A percentile compares a stretch with the other conserved stretches of the same genome.
Conservation (phyloP, 139 green algal species). For the Chlamydomonas schloesseri region DNA sequence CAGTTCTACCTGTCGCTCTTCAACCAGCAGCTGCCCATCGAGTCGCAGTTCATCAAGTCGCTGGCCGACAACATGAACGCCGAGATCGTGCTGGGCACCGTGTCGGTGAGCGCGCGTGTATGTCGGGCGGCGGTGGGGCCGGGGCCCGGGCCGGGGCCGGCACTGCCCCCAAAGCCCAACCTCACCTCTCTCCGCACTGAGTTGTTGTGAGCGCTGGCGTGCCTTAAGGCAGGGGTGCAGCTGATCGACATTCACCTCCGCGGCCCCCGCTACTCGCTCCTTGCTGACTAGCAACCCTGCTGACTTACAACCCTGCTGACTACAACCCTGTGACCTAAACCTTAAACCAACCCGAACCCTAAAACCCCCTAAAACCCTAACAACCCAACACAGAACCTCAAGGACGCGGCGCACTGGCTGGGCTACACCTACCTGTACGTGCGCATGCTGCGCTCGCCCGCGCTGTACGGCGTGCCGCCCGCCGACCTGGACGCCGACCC, state of each 20-base stretch:
- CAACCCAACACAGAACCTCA: conserved; percentile 69
- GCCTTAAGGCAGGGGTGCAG: too few species aligned
- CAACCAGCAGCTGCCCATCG: conserved; percentile 98
- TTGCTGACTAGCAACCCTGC: too few species aligned
- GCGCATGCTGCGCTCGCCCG: conserved; percentile 94
- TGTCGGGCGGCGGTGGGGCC: neutral
- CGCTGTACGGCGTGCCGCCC: conserved; percentile 91
- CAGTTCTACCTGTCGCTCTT: conserved; percentile 99
- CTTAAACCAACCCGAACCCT: too few species aligned
- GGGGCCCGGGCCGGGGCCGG: too few species aligned
- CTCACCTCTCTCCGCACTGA: too few species aligned
- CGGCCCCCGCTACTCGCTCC: too few species aligned
- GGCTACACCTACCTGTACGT: conserved; percentile 98
- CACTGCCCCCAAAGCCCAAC: too few species aligned
- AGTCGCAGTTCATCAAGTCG: conserved; percentile 91
- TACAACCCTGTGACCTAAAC: too few species aligned
- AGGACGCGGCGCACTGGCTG: conserved; percentile 90
- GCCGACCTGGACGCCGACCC: conserved; percentile 83
- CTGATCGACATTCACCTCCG: too few species aligned
- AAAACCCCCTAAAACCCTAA: too few species aligned
- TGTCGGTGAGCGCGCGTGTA: conserved; percentile 67
- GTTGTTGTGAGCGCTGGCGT: too few species aligned
- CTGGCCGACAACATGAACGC: conserved; percentile 97
- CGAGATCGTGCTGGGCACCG: conserved; percentile 95
- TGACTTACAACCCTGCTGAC: too few species aligned